Evolutionary conservation across 148 eudicot species (phyloP).

Genomic region (Rhododendron kiyosumense): DNA sequence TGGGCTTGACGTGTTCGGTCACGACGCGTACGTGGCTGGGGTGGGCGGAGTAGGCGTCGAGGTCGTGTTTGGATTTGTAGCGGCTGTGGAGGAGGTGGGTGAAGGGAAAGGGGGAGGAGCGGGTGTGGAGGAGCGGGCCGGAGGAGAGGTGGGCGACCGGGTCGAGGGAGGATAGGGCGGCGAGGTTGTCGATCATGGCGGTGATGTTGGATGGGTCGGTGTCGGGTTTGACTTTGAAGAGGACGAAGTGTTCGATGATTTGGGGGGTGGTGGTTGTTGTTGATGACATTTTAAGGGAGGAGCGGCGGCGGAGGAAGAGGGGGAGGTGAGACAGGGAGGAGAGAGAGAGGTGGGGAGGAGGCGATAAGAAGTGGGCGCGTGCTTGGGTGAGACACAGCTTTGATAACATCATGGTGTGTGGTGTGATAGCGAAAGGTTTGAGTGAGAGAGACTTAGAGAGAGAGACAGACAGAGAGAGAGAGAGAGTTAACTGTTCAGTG

Average conservation of each 20-base stretch:
- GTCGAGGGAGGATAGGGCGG: slow-evolving; percentile 44
- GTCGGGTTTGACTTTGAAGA: slow-evolving; percentile 55
- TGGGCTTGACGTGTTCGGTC: slow-evolving; percentile 40
- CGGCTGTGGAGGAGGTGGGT: slow-evolving; percentile 83
- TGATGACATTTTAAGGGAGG: slow-evolving; percentile 37
- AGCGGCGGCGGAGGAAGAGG: slow-evolving; percentile 10
- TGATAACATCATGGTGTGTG: not conserved
- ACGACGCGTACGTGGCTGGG: slow-evolving; percentile 61
- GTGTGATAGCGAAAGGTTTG: slow-evolving; percentile 4
- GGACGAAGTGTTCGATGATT: slow-evolving; percentile 72
- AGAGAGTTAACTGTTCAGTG: not conserved
- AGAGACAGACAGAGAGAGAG: not conserved
- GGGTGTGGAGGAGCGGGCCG: slow-evolving; percentile 39
- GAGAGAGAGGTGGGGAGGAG: not conserved
- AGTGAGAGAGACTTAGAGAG: not conserved
- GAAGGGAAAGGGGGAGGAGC: slow-evolving; percentile 37
- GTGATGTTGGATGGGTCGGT: slow-evolving; percentile 35
- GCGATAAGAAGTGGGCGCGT: not conserved
- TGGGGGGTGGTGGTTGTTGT: not conserved
- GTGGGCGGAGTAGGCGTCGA: slow-evolving; percentile 48
- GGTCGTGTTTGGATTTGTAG: slow-evolving; percentile 52
- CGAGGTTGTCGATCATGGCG: slow-evolving; percentile 54
- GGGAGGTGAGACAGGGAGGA: slow-evolving; percentile 12
- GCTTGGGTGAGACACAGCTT: not conserved
- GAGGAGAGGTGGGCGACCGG: slow-evolving; percentile 48